phyloP scores from a whole-genome alignment of 768 basidiomycete genomes.

The Vararia minispora region DNA sequence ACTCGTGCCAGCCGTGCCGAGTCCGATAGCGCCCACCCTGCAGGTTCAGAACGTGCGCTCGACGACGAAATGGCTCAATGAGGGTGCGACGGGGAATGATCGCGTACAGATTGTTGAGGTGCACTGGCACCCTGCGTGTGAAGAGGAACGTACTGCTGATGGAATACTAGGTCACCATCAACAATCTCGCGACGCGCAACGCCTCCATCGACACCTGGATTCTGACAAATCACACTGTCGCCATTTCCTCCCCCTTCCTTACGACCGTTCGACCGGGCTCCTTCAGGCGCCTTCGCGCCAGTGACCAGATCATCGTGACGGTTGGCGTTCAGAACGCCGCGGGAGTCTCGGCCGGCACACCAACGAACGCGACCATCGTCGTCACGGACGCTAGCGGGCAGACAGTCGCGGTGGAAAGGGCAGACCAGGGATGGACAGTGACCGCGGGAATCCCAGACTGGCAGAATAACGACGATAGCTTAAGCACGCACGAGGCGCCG shows the following conservation, averaged over 20 bases:
- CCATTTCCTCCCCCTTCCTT: conserved; percentile 16
- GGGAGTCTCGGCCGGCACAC: conserved; percentile 9
- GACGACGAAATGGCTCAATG: conserved; percentile 34
- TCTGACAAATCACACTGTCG: conserved; percentile 10
- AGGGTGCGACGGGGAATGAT: conserved; percentile 15
- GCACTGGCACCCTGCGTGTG: too few relatives aligned
- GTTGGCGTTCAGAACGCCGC: conserved; percentile 28
- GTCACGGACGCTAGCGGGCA: conserved; percentile 26
- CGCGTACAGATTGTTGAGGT: conserved; percentile 37
- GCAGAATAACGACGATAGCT: conserved; percentile 24
- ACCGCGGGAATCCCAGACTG: conserved; percentile 28
- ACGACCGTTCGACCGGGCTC: conserved; percentile 31
- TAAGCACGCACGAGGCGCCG: conserved; percentile 39
- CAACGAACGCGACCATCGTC: conserved; percentile 19
- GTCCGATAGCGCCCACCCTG: conserved; percentile 19
- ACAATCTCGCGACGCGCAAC: conserved; percentile 33
- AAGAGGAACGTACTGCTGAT: too few relatives aligned
- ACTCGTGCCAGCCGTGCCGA: conserved; percentile 15
- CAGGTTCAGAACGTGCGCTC: conserved; percentile 33
- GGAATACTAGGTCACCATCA: conserved; percentile 41
- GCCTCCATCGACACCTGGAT: conserved; percentile 25
- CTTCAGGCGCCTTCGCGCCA: conserved; percentile 35
- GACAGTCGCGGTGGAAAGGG: conserved; percentile 22
- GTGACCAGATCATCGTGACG: conserved; percentile 39
- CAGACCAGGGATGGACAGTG: conserved; percentile 24